Evolutionary conservation across 768 basidiomycete genomes (phyloP), one percentile per base, ranked within the genome.

Genomic region (Termitomyces titanicus): DNA sequence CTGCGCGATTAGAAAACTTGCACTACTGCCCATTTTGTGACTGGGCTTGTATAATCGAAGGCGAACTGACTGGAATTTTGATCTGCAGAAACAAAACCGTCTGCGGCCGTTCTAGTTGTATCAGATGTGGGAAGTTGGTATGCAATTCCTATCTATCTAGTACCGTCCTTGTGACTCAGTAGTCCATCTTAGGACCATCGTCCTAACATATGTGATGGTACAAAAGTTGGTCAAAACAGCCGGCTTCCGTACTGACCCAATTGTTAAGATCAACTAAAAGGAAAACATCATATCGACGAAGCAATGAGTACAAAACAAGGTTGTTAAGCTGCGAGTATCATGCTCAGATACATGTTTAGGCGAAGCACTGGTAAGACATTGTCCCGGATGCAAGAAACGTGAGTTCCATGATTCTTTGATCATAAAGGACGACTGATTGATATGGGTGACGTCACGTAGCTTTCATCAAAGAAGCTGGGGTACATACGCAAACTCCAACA

Each of bases 21-120:
- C 92, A 94, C 68, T 89, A 88, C 61, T 97, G 94, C 67, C 94
- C 94, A 4, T 91, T 87, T 61, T 97, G 94, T 70, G 91, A 93
- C 37, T 97, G 82, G 73, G 89, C 84, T 57, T 85, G 84, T 61
- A 81, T 89, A 25, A 84, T 92, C 48, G 89, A 90, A 38, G 70
- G 66, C 35, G 72, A 85, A 51, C 70, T 79, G 52, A 87, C 88
- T 64, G 85, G 80, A 63, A 70, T 90, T 22, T 89, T 77, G 55
- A 67, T 69, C 27, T 81, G 79, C 59, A 72, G 76, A 66, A 85
- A 74, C 68, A 77, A 79, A 47, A 83, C 81, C 1, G 93, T 75
- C 0, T 96, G 93, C 63, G 81, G 77, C 1, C 82, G 81, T 13
- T 80, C 92, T 11, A 91, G 85, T 60, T 97, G 94, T 72, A 71